A percentile compares a stretch with the other conserved stretches of the same genome.
Conservation (phyloP, 805 yeast genomes). For the Metschnikowia hibisci region DNA sequence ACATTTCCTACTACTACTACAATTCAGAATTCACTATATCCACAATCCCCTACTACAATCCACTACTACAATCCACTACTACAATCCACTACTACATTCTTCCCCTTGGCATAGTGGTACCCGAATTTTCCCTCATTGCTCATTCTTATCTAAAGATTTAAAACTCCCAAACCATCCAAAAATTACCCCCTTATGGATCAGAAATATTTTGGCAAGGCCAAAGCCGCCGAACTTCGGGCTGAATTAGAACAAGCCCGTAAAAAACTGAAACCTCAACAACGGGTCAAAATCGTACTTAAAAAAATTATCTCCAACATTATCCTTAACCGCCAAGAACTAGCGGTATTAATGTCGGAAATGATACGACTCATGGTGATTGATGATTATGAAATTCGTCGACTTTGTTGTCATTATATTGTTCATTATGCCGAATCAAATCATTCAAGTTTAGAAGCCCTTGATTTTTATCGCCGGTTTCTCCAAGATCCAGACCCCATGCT, state of each 20-base stretch:
- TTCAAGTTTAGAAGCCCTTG: conserved; percentile 52
- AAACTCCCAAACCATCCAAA: too few species aligned
- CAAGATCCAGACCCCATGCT: conserved; percentile 44
- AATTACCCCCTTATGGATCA: too few species aligned
- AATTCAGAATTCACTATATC: too few species aligned
- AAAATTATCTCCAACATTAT: conserved; percentile 81
- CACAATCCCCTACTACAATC: too few species aligned
- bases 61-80: too few species aligned
- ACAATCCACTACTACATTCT: too few species aligned
- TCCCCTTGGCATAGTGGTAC: too few species aligned
- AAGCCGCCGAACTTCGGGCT: conserved; percentile 37
- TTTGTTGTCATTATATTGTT: conserved; percentile 64
- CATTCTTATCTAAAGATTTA: too few species aligned
- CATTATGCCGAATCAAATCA: conserved; percentile 60
- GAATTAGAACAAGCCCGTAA: conserved; percentile 42
- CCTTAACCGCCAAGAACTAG: conserved; percentile 75
- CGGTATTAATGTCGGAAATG: conserved; percentile 61
- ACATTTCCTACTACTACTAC: too few species aligned
- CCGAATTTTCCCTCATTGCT: too few species aligned
- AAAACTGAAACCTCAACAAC: conserved; percentile 37
- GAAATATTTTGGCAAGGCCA: conserved; percentile 37
- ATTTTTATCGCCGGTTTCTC: conserved; percentile 51
- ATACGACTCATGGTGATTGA: conserved; percentile 45
- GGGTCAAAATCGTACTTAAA: conserved; percentile 45
- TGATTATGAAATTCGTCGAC: conserved; percentile 66